Conservation (phyloP, 371 early-diverging fungal genomes). For the Haplosporangium sp. region DNA sequence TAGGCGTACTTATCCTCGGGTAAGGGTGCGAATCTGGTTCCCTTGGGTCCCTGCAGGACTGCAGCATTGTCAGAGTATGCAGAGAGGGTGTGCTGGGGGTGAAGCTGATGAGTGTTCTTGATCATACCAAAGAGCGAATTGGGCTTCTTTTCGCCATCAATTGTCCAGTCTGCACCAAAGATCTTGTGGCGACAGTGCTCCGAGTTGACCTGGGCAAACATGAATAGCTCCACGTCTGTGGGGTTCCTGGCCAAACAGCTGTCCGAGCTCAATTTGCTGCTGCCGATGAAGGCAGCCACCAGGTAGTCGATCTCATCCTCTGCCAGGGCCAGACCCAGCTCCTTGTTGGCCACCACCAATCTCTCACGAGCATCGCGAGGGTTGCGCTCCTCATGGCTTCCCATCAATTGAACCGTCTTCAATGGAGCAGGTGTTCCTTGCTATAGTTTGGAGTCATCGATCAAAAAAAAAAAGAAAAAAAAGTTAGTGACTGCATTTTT, state of each 20-base stretch:
- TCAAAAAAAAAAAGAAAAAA: neutral
- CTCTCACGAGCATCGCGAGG: slow-evolving; percentile 67
- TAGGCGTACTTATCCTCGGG: slow-evolving; percentile 59
- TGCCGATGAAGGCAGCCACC: slow-evolving; percentile 84
- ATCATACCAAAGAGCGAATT: slow-evolving; percentile 95
- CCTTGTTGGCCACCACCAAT: slow-evolving; percentile 82
- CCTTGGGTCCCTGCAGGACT: slow-evolving; percentile 87
- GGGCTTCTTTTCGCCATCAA: slow-evolving; percentile 83
- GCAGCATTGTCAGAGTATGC: slow-evolving; percentile 99
- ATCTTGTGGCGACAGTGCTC: slow-evolving; percentile 99
- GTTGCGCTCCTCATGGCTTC: slow-evolving; percentile 53
- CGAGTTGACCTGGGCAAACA: slow-evolving; percentile 99
- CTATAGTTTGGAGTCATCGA: slow-evolving; percentile 1
- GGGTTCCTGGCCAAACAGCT: slow-evolving; percentile 80
- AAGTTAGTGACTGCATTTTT: slow-evolving; percentile 7
- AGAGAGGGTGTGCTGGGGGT: slow-evolving; percentile 86
- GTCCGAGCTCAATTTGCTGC: slow-evolving; percentile 56
- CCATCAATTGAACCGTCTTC: slow-evolving; percentile 73
- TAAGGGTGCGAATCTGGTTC: slow-evolving; percentile 75
- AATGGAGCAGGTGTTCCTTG: slow-evolving; percentile 82
- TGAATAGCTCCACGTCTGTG: slow-evolving; percentile 98
- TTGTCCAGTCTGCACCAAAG: slow-evolving; percentile 95
- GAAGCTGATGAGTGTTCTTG: slow-evolving; percentile 86
- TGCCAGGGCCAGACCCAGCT: slow-evolving; percentile 93
- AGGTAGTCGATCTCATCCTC: slow-evolving; percentile 95